These are phyloP conservation scores for Penicillium maclennaniae DNA, from an alignment of 495 filamentous ascomycete genomes.

Conservation along the genomic window DNA sequence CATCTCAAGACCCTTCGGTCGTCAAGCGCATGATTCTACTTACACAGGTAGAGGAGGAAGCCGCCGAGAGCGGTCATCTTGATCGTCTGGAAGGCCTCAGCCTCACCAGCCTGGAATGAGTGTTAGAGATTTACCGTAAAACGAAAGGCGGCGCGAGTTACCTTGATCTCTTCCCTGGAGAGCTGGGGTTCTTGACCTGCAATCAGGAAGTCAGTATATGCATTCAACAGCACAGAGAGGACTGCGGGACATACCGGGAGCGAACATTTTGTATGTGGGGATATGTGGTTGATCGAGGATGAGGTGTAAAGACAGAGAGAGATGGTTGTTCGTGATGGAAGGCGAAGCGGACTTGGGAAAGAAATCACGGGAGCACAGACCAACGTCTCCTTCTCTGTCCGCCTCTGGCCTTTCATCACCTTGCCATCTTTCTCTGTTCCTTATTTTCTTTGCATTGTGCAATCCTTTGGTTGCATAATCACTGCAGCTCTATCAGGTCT, in stretches of 20 bases:
- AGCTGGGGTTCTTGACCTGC: slow-evolving; percentile 41
- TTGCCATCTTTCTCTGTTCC: slow-evolving; percentile 5
- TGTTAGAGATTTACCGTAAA: neutral
- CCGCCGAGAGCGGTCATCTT: slow-evolving; percentile 58
- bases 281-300: neutral
- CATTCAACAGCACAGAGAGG: neutral
- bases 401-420: slow-evolving; percentile 13
- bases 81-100: slow-evolving; percentile 64
- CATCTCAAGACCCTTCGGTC: neutral
- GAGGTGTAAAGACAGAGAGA: neutral
- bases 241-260: slow-evolving; percentile 30
- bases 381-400: slow-evolving; percentile 23
- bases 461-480: neutral
- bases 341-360: slow-evolving; percentile 13
- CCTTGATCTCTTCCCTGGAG: slow-evolving; percentile 47
- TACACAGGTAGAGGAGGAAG: slow-evolving; percentile 80
- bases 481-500: neutral
- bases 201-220: neutral
- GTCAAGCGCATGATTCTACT: slow-evolving; percentile 23
- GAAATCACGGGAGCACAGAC: slow-evolving; percentile 36
- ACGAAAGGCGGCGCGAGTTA: slow-evolving; percentile 15
- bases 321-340: neutral
- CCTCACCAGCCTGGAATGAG: slow-evolving; percentile 54
- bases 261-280: slow-evolving; percentile 38
- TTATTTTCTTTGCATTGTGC: neutral